phyloP scores from a whole-genome alignment of 371 early-diverging fungal species.

The Fennellomyces sp. region DNA sequence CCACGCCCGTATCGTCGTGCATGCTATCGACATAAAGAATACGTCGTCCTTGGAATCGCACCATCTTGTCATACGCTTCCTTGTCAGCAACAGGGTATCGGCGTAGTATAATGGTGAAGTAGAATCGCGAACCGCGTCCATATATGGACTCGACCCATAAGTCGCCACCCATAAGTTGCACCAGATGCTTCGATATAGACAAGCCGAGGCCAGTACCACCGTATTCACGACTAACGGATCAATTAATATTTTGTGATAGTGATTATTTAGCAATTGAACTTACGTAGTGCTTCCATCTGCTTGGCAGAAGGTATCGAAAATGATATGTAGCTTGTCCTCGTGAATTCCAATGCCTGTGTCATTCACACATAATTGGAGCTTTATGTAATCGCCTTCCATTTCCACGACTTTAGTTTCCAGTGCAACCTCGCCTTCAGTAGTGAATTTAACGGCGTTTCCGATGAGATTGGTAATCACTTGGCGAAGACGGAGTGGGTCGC shows the following conservation, averaged over 20 bases:
- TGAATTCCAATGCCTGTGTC: slow-evolving; percentile 87
- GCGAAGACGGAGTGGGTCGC: slow-evolving; percentile 71
- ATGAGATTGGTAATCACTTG: slow-evolving; percentile 80
- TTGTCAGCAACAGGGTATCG: slow-evolving; percentile 36
- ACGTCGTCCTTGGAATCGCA: slow-evolving; percentile 50
- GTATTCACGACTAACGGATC: slow-evolving; percentile 23
- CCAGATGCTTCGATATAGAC: slow-evolving; percentile 57
- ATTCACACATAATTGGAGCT: slow-evolving; percentile 63
- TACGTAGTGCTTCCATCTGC: slow-evolving; percentile 75
- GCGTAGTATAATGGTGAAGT: slow-evolving; percentile 65
- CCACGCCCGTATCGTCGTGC: slow-evolving; percentile 19
- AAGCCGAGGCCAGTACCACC: slow-evolving; percentile 57
- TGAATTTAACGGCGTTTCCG: slow-evolving; percentile 82
- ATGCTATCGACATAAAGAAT: slow-evolving; percentile 53
- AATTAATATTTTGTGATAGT: too few relatives aligned
- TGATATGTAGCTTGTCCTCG: slow-evolving; percentile 61
- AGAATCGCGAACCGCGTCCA: slow-evolving; percentile 73
- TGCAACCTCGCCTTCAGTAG: slow-evolving; percentile 65
- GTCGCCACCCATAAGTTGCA: slow-evolving; percentile 63
- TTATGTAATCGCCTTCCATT: slow-evolving; percentile 41
- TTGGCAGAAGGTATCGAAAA: slow-evolving; percentile 81
- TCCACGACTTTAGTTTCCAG: slow-evolving; percentile 40
- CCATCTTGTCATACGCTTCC: slow-evolving; percentile 45
- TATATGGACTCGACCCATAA: slow-evolving; percentile 72
- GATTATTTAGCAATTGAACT: slow-evolving; percentile 10